Evolutionary conservation across 1,284 basidiomycete genomes (phyloP).

Genomic region (Cryptococcus sp.): DNA sequence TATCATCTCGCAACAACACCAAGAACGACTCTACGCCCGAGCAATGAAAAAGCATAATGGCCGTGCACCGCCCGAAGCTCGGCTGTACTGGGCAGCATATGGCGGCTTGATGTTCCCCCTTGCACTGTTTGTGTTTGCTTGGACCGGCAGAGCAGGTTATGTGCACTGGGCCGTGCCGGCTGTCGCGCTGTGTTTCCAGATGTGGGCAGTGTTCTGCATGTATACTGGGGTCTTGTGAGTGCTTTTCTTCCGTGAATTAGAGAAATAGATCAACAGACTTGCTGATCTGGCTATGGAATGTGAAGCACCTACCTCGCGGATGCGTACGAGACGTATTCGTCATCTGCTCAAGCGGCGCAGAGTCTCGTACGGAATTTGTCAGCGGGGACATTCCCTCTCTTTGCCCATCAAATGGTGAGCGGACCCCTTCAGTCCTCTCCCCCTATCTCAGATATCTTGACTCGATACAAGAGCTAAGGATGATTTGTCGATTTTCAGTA

Average conservation of each 20-base stretch:
- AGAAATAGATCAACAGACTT: neutral
- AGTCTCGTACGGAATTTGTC: constrained; percentile 48
- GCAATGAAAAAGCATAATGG: constrained; percentile 38
- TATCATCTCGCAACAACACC: constrained; percentile 63
- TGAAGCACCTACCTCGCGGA: constrained; percentile 47
- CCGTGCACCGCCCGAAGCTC: constrained; percentile 54
- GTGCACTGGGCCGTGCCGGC: constrained; percentile 44
- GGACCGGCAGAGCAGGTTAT: constrained; percentile 42
- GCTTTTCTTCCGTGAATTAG: neutral
- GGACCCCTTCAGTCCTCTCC: no score
- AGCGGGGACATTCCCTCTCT: constrained; percentile 45
- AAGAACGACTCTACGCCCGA: constrained; percentile 38
- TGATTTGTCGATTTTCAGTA: constrained; percentile 26
- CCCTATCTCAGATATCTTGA: neutral
- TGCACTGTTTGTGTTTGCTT: constrained; percentile 40
- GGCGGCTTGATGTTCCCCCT: constrained; percentile 49
- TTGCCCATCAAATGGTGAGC: constrained; percentile 37
- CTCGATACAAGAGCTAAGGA: neutral
- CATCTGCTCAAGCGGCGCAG: constrained; percentile 52
- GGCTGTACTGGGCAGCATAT: constrained; percentile 52
- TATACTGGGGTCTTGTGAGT: constrained; percentile 48
- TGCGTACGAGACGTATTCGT: constrained; percentile 50
- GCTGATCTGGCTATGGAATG: constrained; percentile 12
- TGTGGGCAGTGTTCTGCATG: constrained; percentile 44
- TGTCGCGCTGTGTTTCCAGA: constrained; percentile 26